These are phyloP conservation scores for Verbascum thapsus DNA, from an alignment of 257 asterid species.

Conservation along the genomic window DNA sequence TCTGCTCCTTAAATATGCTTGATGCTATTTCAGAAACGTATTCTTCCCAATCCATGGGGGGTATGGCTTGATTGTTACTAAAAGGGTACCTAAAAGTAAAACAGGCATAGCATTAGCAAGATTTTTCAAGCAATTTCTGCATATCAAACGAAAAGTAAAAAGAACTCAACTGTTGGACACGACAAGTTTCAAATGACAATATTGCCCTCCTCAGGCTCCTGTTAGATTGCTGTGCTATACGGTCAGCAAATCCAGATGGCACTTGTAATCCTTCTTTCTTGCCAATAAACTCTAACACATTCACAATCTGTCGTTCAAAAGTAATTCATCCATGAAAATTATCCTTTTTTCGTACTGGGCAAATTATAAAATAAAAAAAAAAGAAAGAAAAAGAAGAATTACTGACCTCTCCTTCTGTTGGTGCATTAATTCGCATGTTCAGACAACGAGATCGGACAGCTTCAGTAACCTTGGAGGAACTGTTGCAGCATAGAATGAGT, in stretches of 20 bases:
- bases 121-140: conserved; percentile 13
- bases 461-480: conserved; percentile 96
- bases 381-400: background rate
- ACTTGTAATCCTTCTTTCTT: conserved; percentile 88
- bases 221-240: conserved; percentile 81
- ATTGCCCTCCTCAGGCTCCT: conserved; percentile 93
- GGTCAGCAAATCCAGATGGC: conserved; percentile 77
- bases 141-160: conserved; percentile 25
- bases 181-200: conserved; percentile 85
- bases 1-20: conserved; percentile 92
- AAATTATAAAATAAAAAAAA: background rate
- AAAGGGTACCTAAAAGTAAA: conserved; percentile 80
- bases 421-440: conserved; percentile 86
- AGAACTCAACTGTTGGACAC: conserved; percentile 84
- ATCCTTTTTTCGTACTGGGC: too few relatives aligned
- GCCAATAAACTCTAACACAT: conserved; percentile 83
- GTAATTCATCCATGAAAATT: conserved; percentile 7
- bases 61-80: conserved; percentile 64
- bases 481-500: conserved; percentile 89
- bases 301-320: conserved; percentile 52
- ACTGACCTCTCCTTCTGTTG: conserved; percentile 78
- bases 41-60: conserved; percentile 98
- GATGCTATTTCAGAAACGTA: conserved; percentile 86
- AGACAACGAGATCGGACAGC: conserved; percentile 98
- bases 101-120: conserved; percentile 24